Evolutionary conservation across 2,329 filamentous ascomycete species (phyloP), one percentile per base, ranked within the genome.

Genomic region (Cryphonectria japonica): DNA sequence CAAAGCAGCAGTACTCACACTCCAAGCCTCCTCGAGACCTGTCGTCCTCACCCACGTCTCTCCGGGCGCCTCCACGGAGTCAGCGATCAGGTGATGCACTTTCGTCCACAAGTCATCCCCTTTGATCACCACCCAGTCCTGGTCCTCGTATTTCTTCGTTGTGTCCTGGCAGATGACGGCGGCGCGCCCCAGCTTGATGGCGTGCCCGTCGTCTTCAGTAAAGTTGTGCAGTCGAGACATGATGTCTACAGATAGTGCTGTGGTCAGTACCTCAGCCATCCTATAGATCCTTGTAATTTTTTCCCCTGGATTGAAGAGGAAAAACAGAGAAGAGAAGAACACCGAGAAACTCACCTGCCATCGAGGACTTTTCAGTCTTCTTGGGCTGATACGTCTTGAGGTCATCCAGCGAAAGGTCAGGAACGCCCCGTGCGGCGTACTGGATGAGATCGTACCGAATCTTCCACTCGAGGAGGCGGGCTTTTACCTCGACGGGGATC

Each of bases 401-500:
- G 64, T 89, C 85, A 3, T 89, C 84, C 0, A 88, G 70, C 0
- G 86, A 81, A 0, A 95, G 85, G 0, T 85, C 80, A 0, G 93
- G 91, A 1, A 85, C 86, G 3, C 86, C 87, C 13, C 92, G 86
- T 1, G 91, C 92, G 0, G 91, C 87, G 78, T 97, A 97, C 80
- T 94, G 85, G 7, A 90, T 77, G 7, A 97, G 82, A 78, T 96
- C 93, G 75, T 90, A 81, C 59, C 94, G 88, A 66, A 91, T 92
- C 80, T 97, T 97, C 88, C 90, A 95, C 80, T 96, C 92, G 9
- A 97, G 83, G 0, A 97, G 82, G 7, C 93, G 89, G 16, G 85
- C 83, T 78, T 95, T 95, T 64, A 84, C 83, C 9, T 84, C 83
- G 0, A 81, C 77, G 0, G 88, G 84, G 60, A 94, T 84, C 87